A percentile compares a stretch with the other conserved stretches of the same genome.
Conservation (phyloP, 2,329 filamentous ascomycete species). For the Lecanosticta acicola region DNA sequence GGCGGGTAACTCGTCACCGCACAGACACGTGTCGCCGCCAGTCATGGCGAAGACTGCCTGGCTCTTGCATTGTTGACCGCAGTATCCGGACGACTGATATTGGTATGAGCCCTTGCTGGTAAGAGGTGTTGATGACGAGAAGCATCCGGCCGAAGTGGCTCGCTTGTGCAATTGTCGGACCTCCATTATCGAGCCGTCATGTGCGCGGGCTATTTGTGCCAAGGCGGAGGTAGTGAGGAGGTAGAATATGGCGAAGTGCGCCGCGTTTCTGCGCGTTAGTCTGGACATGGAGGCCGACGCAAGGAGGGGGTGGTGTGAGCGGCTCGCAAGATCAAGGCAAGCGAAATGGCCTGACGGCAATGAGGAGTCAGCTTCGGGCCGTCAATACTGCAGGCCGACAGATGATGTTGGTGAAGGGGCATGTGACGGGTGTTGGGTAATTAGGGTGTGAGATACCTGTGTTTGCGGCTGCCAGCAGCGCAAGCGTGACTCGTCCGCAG, state of each 20-base stretch:
- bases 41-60: slow-evolving; percentile 59
- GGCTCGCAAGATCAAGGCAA: slow-evolving; percentile 2
- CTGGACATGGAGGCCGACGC: slow-evolving; percentile 35
- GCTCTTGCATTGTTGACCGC: slow-evolving; percentile 47
- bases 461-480: slow-evolving; percentile 22
- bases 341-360: slow-evolving; percentile 11
- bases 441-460: slow-evolving; percentile 13
- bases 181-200: slow-evolving; percentile 1
- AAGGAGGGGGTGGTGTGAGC: slow-evolving; percentile 53
- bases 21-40: slow-evolving; percentile 64
- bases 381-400: not conserved
- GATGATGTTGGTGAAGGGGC: slow-evolving; percentile 3
- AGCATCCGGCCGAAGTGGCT: slow-evolving; percentile 46
- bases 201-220: slow-evolving; percentile 6
- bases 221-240: slow-evolving; percentile 16
- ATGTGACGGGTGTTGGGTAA: slow-evolving; percentile 10
- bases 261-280: slow-evolving; percentile 5
- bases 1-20: slow-evolving; percentile 66
- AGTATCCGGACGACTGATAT: slow-evolving; percentile 54
- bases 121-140: slow-evolving; percentile 44
- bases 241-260: slow-evolving; percentile 11
- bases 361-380: slow-evolving; percentile 5
- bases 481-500: slow-evolving; percentile 15
- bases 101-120: slow-evolving; percentile 44
- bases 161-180: slow-evolving; percentile 6